phyloP scores from a whole-genome alignment of 306 rosid genomes.

The cucumber (Cucumis sativus) region Cucumber_9930_V3 NC_026657.2:13339501-13340000 shows the following conservation, averaged over 20 bases:
- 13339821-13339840: background rate
- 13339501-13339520: background rate
- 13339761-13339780: background rate
- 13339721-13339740: background rate
- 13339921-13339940: background rate
- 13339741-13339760: background rate
- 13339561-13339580: background rate
- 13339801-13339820: background rate
- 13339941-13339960: background rate
- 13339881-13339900: background rate
- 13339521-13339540: background rate
- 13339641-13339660: background rate
- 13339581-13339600: background rate
- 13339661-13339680: background rate
- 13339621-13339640: background rate
- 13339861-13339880: background rate
- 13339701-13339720: background rate
- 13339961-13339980: background rate
- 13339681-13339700: background rate
- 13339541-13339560: background rate
- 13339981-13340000: background rate
- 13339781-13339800: background rate
- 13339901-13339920: background rate
- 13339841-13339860: background rate
- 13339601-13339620: background rate